phyloP scores from a whole-genome alignment of 805 yeast species.

The Ogataea trehalophila region DNA sequence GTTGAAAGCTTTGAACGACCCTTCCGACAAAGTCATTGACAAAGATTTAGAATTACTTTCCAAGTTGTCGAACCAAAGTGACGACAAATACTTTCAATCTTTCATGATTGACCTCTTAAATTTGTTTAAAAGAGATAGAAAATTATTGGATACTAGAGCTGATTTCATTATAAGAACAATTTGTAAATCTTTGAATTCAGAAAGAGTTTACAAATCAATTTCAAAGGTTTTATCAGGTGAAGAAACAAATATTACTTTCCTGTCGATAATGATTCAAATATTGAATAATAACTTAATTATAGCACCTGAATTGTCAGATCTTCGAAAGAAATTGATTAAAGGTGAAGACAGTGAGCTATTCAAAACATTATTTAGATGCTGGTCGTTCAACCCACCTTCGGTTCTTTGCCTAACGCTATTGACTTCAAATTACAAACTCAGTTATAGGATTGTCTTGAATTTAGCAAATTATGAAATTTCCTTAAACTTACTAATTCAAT shows the following conservation, averaged over 20 bases:
- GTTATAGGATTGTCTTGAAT: slow-evolving; percentile 75
- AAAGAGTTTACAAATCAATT: slow-evolving; percentile 73
- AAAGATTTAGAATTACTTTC: slow-evolving; percentile 69
- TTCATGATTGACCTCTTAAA: slow-evolving; percentile 69
- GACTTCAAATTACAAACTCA: slow-evolving; percentile 84
- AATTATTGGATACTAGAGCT: slow-evolving; percentile 64
- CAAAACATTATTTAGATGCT: slow-evolving; percentile 72
- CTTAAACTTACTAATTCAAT: slow-evolving; percentile 73
- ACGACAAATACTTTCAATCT: slow-evolving; percentile 69
- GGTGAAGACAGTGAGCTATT: slow-evolving; percentile 42
- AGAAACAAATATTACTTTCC: slow-evolving; percentile 61
- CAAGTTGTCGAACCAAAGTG: slow-evolving; percentile 63
- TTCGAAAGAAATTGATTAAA: slow-evolving; percentile 58
- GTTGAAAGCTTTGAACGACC: slow-evolving; percentile 61
- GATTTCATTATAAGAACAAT: slow-evolving; percentile 80
- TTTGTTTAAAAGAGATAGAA: slow-evolving; percentile 65
- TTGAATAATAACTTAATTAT: slow-evolving; percentile 81
- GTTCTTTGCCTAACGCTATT: slow-evolving; percentile 78
- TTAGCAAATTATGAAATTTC: slow-evolving; percentile 79
- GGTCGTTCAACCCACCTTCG: slow-evolving; percentile 92
- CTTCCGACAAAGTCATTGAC: slow-evolving; percentile 73
- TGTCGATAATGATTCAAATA: slow-evolving; percentile 78
- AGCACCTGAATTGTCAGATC: slow-evolving; percentile 68
- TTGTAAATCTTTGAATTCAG: slow-evolving; percentile 76
- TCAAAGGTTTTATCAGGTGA: slow-evolving; percentile 63